These are phyloP conservation scores for Corymbia citriodora DNA, from an alignment of 441 rosid genomes.

Conservation along the genomic window DNA sequence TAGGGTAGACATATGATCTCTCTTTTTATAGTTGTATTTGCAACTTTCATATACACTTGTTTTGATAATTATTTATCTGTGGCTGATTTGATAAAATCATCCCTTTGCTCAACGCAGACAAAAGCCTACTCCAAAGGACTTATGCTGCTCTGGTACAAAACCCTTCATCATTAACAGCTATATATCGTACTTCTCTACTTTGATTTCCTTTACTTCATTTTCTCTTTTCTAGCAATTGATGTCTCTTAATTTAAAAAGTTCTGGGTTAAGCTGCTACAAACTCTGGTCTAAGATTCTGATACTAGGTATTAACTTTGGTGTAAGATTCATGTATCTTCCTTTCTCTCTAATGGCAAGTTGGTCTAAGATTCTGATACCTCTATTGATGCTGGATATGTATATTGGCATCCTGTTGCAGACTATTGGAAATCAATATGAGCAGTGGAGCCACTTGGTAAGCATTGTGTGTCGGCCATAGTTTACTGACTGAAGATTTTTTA, in stretches of 20 bases:
- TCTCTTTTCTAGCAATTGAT: background rate
- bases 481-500: background rate
- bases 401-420: constrained; percentile 25
- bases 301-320: background rate
- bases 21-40: background rate
- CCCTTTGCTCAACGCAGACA: constrained; percentile 60
- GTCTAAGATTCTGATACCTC: constrained; percentile 30
- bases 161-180: background rate
- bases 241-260: background rate
- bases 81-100: background rate
- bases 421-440: constrained; percentile 31
- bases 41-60: background rate
- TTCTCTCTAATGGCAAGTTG: background rate
- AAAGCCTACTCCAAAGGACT: constrained; percentile 82
- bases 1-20: background rate
- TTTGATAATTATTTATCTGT: background rate
- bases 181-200: background rate
- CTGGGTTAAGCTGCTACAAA: background rate
- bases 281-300: background rate
- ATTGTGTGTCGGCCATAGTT: background rate
- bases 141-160: constrained; percentile 69
- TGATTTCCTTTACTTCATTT: background rate
- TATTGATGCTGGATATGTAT: constrained; percentile 22
- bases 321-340: background rate
- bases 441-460: constrained; percentile 30